Evolutionary conservation across 768 basidiomycete genomes (phyloP).

Genomic region (Xerocomus spinulosus): DNA sequence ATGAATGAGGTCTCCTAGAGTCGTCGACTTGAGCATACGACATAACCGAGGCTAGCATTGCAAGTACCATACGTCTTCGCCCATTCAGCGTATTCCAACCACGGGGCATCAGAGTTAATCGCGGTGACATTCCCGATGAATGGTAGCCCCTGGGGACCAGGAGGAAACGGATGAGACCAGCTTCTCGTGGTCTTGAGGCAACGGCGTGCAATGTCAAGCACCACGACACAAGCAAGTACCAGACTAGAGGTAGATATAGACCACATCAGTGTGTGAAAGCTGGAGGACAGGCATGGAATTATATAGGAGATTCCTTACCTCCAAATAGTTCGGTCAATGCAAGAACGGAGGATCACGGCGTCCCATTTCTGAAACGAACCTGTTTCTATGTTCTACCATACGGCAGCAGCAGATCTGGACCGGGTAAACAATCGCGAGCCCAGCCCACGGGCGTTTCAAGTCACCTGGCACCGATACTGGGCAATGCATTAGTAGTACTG

Average conservation of each 20-base stretch:
- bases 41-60: neutral
- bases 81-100: constrained; percentile 39
- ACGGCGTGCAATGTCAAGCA: constrained; percentile 6
- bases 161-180: constrained; percentile 25
- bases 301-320: neutral
- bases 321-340: neutral
- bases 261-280: constrained; percentile 5
- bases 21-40: neutral
- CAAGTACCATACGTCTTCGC: constrained; percentile 31
- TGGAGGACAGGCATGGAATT: neutral
- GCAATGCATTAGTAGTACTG: no score
- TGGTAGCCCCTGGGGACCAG: constrained; percentile 36
- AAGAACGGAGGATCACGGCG: neutral
- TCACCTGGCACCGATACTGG: neutral
- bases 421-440: neutral
- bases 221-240: constrained; percentile 5
- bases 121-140: constrained; percentile 37
- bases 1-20: constrained; percentile 43
- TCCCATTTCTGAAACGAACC: neutral
- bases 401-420: neutral
- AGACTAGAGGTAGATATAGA: constrained; percentile 2
- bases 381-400: neutral
- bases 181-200: constrained; percentile 3
- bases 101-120: constrained; percentile 29
- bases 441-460: neutral